Base-by-base conservation (phyloP, 2,329 filamentous ascomycete genomes). In the Talaromyces sp. region DNA sequence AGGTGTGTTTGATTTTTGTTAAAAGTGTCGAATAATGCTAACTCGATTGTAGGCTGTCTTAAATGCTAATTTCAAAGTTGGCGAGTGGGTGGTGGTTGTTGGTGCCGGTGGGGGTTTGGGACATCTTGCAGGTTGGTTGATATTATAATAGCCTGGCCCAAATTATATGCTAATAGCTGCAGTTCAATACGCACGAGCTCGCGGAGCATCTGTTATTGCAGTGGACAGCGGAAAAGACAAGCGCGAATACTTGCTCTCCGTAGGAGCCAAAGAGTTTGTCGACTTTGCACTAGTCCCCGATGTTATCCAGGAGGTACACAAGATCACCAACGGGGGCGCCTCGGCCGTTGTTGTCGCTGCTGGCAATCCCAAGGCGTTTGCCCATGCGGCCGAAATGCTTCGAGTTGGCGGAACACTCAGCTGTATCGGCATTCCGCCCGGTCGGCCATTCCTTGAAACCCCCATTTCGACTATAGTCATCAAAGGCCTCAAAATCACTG, bases 81-180 rank as follows among this genome's bases (percentile, higher is more conserved):
- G 77, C 12, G 69, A 78, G 40, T 78, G 73, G 74, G 65, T 81
- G 31, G 76, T 77, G 2, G 78, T 81, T 12, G 73, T 80, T n/a
- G 78, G 79, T 9, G 79, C 79, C 14, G 78, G 76, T 40, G 79
- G 78, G 52, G 79, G 79, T 5, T 68, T 81, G n/a, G 79, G 79
- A 2, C 76, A 80, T 65, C 71, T 79, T 40, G 78, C 78, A 61
- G 75, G 76, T 78, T 62, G 51, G 72, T 6, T 34, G 8, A 50
- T 5, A 27, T 27, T 28, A 23, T 23, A 1, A 28, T 14, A 51
- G 10, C 5, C 10, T 51, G 4, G 9, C 27, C 12, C n/a, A 31
- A 42, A 12, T 30, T 18, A 18, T 8, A 52, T 36, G 51, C n/a
- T 12, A 30, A 27, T 28, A 51, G 63, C 34, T 33, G 12, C 28